These are phyloP conservation scores for Phytophthora boehmeriae DNA, from an alignment of 352 stramenopile genomes.

Conservation along the genomic window DNA sequence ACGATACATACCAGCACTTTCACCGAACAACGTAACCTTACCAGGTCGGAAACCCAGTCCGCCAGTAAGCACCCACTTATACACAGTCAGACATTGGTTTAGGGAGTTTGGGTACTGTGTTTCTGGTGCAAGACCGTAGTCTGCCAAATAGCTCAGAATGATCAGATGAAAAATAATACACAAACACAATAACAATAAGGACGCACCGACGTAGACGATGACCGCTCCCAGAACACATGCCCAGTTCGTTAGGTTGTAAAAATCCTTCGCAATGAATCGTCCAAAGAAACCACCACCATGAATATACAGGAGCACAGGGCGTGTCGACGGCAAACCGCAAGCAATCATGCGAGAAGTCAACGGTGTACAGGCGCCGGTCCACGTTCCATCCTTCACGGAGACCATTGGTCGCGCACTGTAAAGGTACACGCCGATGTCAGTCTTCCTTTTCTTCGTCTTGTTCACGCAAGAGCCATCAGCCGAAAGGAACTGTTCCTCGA, in stretches of 20 bases:
- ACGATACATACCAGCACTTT: constrained; percentile 71
- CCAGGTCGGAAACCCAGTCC: constrained; percentile 74
- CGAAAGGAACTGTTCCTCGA: constrained; percentile 68
- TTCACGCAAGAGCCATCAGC: constrained; percentile 43
- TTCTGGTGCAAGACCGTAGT: constrained; percentile 85
- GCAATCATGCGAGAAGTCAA: constrained; percentile 71
- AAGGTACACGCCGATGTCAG: constrained; percentile 75
- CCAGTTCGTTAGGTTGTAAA: constrained; percentile 79
- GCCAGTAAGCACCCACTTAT: constrained; percentile 84
- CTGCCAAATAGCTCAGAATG: constrained; percentile 31
- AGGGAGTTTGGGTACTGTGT: constrained; percentile 82
- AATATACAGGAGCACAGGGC: constrained; percentile 85
- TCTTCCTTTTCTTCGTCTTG: constrained; percentile 38
- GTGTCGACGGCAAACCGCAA: constrained; percentile 67
- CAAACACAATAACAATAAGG: constrained; percentile 5
- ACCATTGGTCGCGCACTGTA: constrained; percentile 72
- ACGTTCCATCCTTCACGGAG: constrained; percentile 71
- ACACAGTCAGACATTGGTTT: constrained; percentile 81
- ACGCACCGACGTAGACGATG: constrained; percentile 87
- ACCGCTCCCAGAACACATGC: constrained; percentile 69
- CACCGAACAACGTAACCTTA: constrained; percentile 79
- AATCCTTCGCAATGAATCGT: constrained; percentile 88
- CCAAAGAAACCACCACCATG: constrained; percentile 89
- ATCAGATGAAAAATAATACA: constrained; percentile 5
- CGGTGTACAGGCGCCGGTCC: constrained; percentile 55